A percentile compares a stretch with the other conserved stretches of the same genome.
These are phyloP conservation scores for Colletotrichum melonis DNA, from an alignment of 2,329 filamentous ascomycete species.

Conservation along the genomic window DNA sequence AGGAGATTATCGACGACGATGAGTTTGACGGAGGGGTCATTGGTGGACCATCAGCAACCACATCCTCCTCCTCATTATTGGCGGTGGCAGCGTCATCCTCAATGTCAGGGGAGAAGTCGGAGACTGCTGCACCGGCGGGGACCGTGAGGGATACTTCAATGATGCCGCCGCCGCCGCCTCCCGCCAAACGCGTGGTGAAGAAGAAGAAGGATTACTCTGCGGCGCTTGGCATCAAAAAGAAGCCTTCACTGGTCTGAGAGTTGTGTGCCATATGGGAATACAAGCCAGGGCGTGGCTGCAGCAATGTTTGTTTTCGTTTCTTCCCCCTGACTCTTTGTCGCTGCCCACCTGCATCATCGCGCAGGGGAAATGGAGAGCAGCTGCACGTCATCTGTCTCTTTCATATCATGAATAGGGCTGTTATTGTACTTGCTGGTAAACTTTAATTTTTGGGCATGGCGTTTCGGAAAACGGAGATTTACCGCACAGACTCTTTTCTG, in stretches of 20 bases:
- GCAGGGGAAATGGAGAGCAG: neutral
- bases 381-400: slow-evolving; percentile 2
- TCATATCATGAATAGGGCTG: neutral
- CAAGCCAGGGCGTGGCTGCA: neutral
- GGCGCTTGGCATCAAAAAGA: slow-evolving; percentile 89
- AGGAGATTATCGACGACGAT: slow-evolving; percentile 53
- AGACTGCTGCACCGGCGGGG: slow-evolving; percentile 38
- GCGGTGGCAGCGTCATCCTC: slow-evolving; percentile 33
- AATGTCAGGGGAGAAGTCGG: slow-evolving; percentile 36
- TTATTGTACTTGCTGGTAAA: neutral
- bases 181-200: slow-evolving; percentile 82
- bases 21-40: neutral
- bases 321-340: neutral
- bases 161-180: slow-evolving; percentile 58
- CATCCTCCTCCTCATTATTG: slow-evolving; percentile 28
- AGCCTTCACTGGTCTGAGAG: slow-evolving; percentile 65
- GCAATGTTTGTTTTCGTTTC: too few relatives aligned
- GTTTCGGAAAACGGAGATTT: slow-evolving; percentile 6
- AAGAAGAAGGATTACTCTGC: slow-evolving; percentile 87
- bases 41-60: neutral
- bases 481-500: neutral
- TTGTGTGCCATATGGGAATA: neutral
- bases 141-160: slow-evolving; percentile 46
- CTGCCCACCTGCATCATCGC: neutral
- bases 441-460: slow-evolving; percentile 5